phyloP scores from a whole-genome alignment of 1,139 yeast species.

The Yamadazyma dendronema region DNA sequence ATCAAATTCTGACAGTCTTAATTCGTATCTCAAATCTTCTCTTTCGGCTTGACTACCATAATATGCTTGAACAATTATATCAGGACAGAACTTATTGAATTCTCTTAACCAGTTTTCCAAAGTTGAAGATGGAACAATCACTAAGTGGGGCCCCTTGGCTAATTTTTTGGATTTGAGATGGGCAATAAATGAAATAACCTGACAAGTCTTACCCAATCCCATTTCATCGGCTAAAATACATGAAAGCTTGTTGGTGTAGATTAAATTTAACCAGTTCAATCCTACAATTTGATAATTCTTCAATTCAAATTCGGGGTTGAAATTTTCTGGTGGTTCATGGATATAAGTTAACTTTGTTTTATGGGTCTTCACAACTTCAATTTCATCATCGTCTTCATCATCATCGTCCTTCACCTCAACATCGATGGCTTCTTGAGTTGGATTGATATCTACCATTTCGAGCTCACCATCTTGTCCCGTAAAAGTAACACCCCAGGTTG shows the following conservation, averaged over 20 bases:
- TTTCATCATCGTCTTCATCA: conserved; percentile 36
- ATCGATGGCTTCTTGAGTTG: conserved; percentile 31
- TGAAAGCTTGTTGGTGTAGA: conserved; percentile 75
- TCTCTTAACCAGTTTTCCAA: conserved; percentile 97
- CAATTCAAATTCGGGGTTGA: conserved; percentile 63
- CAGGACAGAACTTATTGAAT: conserved; percentile 84
- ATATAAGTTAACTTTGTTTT: conserved; percentile 47
- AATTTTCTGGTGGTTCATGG: conserved; percentile 64
- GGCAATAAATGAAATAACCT: conserved; percentile 90
- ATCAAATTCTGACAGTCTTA: conserved; percentile 66
- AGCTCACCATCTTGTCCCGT: conserved; percentile 60
- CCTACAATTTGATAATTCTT: conserved; percentile 96
- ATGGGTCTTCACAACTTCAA: conserved; percentile 22
- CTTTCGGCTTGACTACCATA: conserved; percentile 88
- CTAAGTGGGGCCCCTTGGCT: conserved; percentile 90
- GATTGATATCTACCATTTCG: conserved; percentile 46
- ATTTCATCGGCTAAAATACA: conserved; percentile 97
- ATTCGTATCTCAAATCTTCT: conserved; percentile 72
- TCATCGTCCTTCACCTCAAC: conserved; percentile 18
- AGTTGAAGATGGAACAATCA: conserved; percentile 95
- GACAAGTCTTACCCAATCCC: conserved; percentile 97
- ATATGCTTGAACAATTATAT: conserved; percentile 80
- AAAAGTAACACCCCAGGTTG: conserved; percentile 80
- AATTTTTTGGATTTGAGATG: conserved; percentile 80
- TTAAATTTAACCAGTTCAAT: conserved; percentile 82